phyloP scores from a whole-genome alignment of 2,329 filamentous ascomycete genomes.

The Aspergillus fructus region DNA sequence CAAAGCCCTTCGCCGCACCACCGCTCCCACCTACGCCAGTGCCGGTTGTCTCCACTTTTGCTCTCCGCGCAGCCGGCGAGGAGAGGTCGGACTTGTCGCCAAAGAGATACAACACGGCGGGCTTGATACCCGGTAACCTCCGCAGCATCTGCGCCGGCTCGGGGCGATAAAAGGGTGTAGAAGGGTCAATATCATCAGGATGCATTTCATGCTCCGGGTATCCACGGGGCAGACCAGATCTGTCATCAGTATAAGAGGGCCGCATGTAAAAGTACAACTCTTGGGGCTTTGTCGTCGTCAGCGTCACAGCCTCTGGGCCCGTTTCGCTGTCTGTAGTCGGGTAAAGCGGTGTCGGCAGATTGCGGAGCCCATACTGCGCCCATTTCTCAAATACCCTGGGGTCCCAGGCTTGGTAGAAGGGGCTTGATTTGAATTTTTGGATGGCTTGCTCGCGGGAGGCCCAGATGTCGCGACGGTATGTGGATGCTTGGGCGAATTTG shows the following conservation, averaged over 20 bases:
- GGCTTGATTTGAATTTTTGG: constrained; percentile 59
- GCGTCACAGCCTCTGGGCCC: constrained; percentile 50
- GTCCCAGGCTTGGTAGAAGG: constrained; percentile 76
- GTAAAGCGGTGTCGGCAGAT: constrained; percentile 53
- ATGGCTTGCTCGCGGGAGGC: constrained; percentile 64
- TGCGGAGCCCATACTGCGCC: constrained; percentile 65
- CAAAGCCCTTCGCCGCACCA: constrained; percentile 52
- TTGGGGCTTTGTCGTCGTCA: constrained; percentile 74
- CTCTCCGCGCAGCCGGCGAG: constrained; percentile 22
- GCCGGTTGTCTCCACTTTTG: constrained; percentile 32
- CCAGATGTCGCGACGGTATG: constrained; percentile 70
- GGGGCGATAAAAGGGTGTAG: constrained; percentile 30
- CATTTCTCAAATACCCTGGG: constrained; percentile 68
- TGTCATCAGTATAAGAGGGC: constrained; percentile 24
- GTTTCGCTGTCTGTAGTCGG: constrained; percentile 21
- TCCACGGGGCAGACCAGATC: constrained; percentile 2
- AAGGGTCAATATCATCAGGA: constrained; percentile 18
- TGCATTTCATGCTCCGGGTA: constrained; percentile 36
- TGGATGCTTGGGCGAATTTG: constrained; percentile 3
- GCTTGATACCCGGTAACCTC: constrained; percentile 30
- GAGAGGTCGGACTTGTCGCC: constrained; percentile 20
- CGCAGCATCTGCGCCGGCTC: constrained; percentile 28
- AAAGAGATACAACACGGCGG: constrained; percentile 32
- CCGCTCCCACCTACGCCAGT: constrained; percentile 33
- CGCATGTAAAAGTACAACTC: constrained; percentile 55